These are phyloP conservation scores for Saururus chinensis DNA, from an alignment of 164 flowering plant genomes.

Conservation along the genomic window DNA sequence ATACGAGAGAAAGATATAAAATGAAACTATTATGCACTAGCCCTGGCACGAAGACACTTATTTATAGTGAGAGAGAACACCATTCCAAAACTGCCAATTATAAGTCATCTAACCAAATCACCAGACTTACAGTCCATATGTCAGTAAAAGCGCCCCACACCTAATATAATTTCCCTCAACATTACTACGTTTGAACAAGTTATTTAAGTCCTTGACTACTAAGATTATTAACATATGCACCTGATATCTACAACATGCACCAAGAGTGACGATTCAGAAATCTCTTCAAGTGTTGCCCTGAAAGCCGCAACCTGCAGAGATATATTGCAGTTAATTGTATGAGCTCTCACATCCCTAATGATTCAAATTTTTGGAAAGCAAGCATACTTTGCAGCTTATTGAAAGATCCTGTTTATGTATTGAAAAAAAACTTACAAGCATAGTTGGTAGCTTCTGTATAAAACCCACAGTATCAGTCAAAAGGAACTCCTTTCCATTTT, in stretches of 20 bases:
- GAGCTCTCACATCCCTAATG: not conserved
- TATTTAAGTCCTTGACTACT: not conserved
- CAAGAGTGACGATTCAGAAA: conserved; percentile 85
- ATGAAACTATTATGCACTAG: too few species aligned
- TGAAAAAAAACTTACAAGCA: conserved; percentile 48
- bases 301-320: conserved; percentile 84
- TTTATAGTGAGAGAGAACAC: too few species aligned
- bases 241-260: conserved; percentile 97
- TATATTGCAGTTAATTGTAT: not conserved
- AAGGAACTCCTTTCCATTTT: conserved; percentile 83
- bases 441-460: conserved; percentile 93
- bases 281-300: conserved; percentile 93
- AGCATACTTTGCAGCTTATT: not conserved
- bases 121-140: too few species aligned
- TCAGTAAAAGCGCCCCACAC: too few species aligned
- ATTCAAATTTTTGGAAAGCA: not conserved
- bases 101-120: too few species aligned
- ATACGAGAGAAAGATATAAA: too few species aligned
- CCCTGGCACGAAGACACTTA: too few species aligned
- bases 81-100: too few species aligned
- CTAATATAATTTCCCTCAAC: too few species aligned
- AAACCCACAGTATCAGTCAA: conserved; percentile 97
- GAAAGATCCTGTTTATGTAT: not conserved
- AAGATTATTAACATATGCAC: conserved; percentile 24
- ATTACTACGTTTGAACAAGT: not conserved